A percentile compares a stretch with the other conserved stretches of the same genome.
Conservation (phyloP, 192 early-diverging fungal species). For the Coemansia sp. region DNA sequence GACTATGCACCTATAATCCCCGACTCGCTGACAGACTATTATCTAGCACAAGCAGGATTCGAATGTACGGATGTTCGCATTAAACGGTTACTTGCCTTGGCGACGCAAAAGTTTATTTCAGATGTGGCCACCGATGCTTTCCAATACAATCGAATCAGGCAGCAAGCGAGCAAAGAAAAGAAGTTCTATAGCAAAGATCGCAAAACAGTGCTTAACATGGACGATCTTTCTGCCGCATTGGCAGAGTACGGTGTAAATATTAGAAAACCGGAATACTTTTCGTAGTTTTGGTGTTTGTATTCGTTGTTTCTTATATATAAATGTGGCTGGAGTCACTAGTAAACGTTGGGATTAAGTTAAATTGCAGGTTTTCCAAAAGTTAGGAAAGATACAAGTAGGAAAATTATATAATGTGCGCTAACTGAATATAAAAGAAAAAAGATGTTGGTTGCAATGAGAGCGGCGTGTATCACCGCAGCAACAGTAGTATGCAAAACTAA, state of each 20-base stretch:
- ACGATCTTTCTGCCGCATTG: constrained; percentile 87
- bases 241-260: constrained; percentile 93
- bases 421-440: no score
- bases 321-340: neutral
- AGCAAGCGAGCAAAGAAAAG: constrained; percentile 57
- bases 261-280: constrained; percentile 93
- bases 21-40: constrained; percentile 93
- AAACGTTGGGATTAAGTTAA: neutral
- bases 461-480: neutral
- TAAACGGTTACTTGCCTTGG: constrained; percentile 69
- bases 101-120: constrained; percentile 76
- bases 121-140: constrained; percentile 76
- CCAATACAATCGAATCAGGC: constrained; percentile 68
- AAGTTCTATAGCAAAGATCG: constrained; percentile 64
- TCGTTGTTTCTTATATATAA: neutral
- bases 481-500: neutral
- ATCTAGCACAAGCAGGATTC: constrained; percentile 68
- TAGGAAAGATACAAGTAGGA: neutral
- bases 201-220: constrained; percentile 88
- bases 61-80: constrained; percentile 69
- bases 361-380: neutral
- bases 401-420: no score
- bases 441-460: no score
- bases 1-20: constrained; percentile 74
- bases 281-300: constrained; percentile 40